A percentile compares a stretch with the other conserved stretches of the same genome.
Evolutionary conservation across 352 stramenopile genomes (phyloP).

Genomic region (Pelagophyceae sp.): DNA sequence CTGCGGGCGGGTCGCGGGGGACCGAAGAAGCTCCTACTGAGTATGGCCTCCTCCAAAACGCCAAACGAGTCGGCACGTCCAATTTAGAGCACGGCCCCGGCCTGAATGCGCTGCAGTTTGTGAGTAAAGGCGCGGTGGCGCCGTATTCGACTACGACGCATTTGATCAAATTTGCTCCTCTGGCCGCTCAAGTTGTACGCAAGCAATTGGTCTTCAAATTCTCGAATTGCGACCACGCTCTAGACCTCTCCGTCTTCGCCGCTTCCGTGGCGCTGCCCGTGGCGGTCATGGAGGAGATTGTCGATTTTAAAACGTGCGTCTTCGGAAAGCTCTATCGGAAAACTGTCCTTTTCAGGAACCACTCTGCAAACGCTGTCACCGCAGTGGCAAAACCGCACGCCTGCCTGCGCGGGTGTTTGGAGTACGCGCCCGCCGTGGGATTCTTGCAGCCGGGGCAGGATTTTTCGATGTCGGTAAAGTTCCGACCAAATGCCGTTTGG

Average conservation of each 20-base stretch:
- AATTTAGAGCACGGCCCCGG: slow-evolving; percentile 20
- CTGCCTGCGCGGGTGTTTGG: slow-evolving; percentile 48
- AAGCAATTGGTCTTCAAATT: slow-evolving; percentile 32
- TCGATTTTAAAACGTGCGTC: slow-evolving; percentile 72
- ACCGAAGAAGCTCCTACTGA: no score
- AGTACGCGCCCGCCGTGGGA: slow-evolving; percentile 69
- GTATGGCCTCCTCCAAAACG: slow-evolving; percentile 23
- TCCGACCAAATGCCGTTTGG: no score
- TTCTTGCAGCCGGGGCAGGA: slow-evolving; percentile 61
- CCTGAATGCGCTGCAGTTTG: slow-evolving; percentile 15
- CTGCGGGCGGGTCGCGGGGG: no score
- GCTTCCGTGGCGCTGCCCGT: slow-evolving; percentile 40
- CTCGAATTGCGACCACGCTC: slow-evolving; percentile 29
- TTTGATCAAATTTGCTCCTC: slow-evolving; percentile 30
- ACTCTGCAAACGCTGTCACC: slow-evolving; percentile 70
- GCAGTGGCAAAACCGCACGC: slow-evolving; percentile 61
- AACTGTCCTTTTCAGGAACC: slow-evolving; percentile 64
- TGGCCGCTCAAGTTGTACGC: slow-evolving; percentile 5
- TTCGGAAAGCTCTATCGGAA: slow-evolving; percentile 71
- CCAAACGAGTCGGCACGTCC: slow-evolving; percentile 22
- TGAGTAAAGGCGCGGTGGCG: slow-evolving; percentile 22
- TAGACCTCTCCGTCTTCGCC: slow-evolving; percentile 33
- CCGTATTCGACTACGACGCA: slow-evolving; percentile 23
- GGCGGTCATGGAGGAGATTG: slow-evolving; percentile 36
- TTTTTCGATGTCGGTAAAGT: slow-evolving; percentile 52